Evolutionary conservation across 2,329 filamentous ascomycete species (phyloP), one percentile per base, ranked within the genome.

Genomic region (Alternaria brassicae): DNA sequence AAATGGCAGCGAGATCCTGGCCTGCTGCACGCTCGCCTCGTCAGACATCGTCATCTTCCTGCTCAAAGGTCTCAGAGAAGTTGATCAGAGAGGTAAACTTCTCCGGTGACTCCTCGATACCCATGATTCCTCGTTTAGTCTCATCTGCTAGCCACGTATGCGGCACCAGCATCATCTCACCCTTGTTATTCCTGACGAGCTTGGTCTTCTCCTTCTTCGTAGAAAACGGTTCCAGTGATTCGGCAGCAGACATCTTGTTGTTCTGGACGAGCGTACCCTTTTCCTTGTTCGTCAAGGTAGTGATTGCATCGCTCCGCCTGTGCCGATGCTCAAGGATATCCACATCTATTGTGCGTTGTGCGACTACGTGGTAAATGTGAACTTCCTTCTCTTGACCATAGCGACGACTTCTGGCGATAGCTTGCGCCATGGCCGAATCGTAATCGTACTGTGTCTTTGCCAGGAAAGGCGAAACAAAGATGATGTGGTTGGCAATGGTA

Each of bases 351-450:
- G 81, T 83, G 73, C 96, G 90, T 72, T 97, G 90, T 10, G 92
- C 95, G 8, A 96, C 89, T 19, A 98, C 88, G 2, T 94, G 83
- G 68, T 88, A 88, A 15, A 89, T 81, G 53, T 86, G 79, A 2
- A 90, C 87, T 1, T 72, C 71, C 65, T 83, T 85, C 36, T 76
- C 74, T 68, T 91, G 88, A 0, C 86, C 85, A 56, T 84, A 86
- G 2, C 88, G 81, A 6, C 83, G 80, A 8, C 82, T 81, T 36
- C 88, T 83, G 2, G 88, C 88, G 19, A 89, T 85, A 0, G 87
- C 87, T 61, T 91, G 88, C 0, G 80, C 83, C 83, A 89, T 89
- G 0, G 82, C 80, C 0, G 84, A 80, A 0, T 85, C 80, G 68
- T 88, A 90, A 5, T 82, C 78, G 42, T 85, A 81, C 45, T 85